A percentile compares a stretch with the other conserved stretches of the same genome.
These are phyloP conservation scores for Trichoderma reesei DNA, from an alignment of 495 filamentous ascomycete species.

Conservation along the genomic window DNA sequence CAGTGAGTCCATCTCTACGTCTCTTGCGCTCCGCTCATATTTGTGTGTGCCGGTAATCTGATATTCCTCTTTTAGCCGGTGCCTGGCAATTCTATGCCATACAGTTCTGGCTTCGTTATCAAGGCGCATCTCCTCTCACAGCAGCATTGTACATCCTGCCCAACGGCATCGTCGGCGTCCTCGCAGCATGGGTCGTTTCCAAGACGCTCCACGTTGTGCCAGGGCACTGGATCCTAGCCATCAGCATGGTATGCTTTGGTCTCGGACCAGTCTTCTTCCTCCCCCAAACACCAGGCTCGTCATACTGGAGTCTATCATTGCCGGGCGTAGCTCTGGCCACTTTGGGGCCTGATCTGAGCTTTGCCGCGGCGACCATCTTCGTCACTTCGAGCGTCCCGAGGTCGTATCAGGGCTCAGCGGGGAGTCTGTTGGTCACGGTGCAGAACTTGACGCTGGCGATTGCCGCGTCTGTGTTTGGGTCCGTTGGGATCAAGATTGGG, in stretches of 20 bases:
- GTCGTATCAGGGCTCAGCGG: constrained; percentile 53
- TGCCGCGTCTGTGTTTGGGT: constrained; percentile 35
- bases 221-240: constrained; percentile 39
- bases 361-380: constrained; percentile 49
- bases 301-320: constrained; percentile 49
- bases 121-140: constrained; percentile 28
- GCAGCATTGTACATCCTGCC: constrained; percentile 36
- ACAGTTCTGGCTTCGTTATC: constrained; percentile 41
- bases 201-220: constrained; percentile 35
- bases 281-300: constrained; percentile 32
- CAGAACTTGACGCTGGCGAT: constrained; percentile 45
- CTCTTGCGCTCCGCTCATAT: too few relatives aligned
- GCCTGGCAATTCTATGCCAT: constrained; percentile 44
- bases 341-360: constrained; percentile 52
- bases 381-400: constrained; percentile 44
- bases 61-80: constrained; percentile 20
- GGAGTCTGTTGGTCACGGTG: constrained; percentile 51
- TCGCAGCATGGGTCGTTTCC: constrained; percentile 38
- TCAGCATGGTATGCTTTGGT: constrained; percentile 34
- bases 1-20: constrained; percentile 13
- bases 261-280: constrained; percentile 34
- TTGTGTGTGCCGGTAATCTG: neutral
- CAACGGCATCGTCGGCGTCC: constrained; percentile 34
- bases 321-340: constrained; percentile 42
- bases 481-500: constrained; percentile 35